Base-by-base conservation (phyloP, 345 rosid genomes). In the Gossypium mustelinum region DNA sequence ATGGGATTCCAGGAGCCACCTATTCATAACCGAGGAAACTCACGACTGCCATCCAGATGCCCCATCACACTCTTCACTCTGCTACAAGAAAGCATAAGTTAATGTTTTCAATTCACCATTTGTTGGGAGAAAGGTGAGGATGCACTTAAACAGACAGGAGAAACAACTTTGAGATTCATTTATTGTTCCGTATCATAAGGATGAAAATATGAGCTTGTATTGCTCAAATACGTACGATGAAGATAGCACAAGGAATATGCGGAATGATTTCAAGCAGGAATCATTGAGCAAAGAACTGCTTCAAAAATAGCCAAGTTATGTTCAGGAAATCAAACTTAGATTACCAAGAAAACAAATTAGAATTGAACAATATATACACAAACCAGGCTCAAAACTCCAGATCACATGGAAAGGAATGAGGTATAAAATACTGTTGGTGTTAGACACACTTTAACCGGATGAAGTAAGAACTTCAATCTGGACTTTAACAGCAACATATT, bases 21-120 rank as follows among this genome's bases (percentile, higher is more conserved):
- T 27, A 27, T 27, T 3, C 29, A 27, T 0, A 3, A 27, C 29
- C 29, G 29, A 27, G 29, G 29, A 27, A 27, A 27, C 29, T 27
- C 29, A 27, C 3, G 0, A 76, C 92, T 63, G 74, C 91, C 89
- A 75, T 94, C 90, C 85, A 92, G 83, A 73, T 89, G 20, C 16
- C 85, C 90, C 78, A 85, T 89, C 72, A 84, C 97, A 83, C 86
- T 94, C 86, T 87, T 91, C 74, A 92, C 80, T 25, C 97, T 94
- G 92, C 79, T 82, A 52, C 76, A 77, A 44, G 72, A 56, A 58
- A 79, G 41, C 25, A 44, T 13, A 51, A 2, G 17, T 52, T n/a
- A 10, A 50, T 25, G 2, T 27, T 9, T 68, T 51, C 16, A n/a
- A 25, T 25, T 27, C 57, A 16, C 43, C 57, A 8, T 47, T 68